Conservation (phyloP, 768 basidiomycete genomes). For the Dacryopinax spathularia region DNA sequence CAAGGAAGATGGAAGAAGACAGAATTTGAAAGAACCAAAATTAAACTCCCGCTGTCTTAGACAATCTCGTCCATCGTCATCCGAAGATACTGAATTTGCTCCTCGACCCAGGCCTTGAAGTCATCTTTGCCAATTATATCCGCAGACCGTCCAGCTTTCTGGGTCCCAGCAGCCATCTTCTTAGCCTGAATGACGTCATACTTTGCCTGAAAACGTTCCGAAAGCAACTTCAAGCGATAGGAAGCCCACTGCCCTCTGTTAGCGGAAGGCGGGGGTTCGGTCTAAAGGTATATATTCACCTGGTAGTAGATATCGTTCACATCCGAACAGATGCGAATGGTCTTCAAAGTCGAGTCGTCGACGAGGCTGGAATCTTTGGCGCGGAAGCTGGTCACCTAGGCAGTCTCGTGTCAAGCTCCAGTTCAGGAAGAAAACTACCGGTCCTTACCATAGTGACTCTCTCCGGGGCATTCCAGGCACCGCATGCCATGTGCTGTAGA, state of each 20-base stretch:
- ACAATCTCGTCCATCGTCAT: conserved; percentile 6
- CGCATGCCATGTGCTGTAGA: conserved; percentile 8
- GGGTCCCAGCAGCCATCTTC: not conserved
- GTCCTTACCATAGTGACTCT: not conserved
- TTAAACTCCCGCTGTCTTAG: not conserved
- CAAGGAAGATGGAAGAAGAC: not conserved
- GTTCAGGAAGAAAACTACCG: not conserved
- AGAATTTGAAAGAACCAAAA: not conserved
- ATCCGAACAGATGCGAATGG: conserved; percentile 8
- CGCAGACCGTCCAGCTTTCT: not conserved
- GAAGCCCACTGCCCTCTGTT: not conserved
- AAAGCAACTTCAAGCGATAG: conserved; percentile 9
- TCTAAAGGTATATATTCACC: not conserved
- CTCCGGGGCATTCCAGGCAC: conserved; percentile 8
- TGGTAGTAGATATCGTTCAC: conserved; percentile 9
- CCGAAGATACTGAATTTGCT: conserved; percentile 1
- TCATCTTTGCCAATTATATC: not conserved
- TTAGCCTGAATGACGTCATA: conserved; percentile 1
- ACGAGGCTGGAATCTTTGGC: conserved; percentile 6
- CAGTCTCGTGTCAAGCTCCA: not conserved
- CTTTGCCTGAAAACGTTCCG: conserved; percentile 6
- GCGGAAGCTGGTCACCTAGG: conserved; percentile 11
- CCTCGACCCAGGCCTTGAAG: not conserved
- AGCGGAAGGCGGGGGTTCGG: not conserved
- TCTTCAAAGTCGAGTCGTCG: conserved; percentile 4